A percentile compares a stretch with the other conserved stretches of the same genome.
Evolutionary conservation across 1,284 basidiomycete genomes (phyloP).

Genomic region (Rhodotorula sp.): DNA sequence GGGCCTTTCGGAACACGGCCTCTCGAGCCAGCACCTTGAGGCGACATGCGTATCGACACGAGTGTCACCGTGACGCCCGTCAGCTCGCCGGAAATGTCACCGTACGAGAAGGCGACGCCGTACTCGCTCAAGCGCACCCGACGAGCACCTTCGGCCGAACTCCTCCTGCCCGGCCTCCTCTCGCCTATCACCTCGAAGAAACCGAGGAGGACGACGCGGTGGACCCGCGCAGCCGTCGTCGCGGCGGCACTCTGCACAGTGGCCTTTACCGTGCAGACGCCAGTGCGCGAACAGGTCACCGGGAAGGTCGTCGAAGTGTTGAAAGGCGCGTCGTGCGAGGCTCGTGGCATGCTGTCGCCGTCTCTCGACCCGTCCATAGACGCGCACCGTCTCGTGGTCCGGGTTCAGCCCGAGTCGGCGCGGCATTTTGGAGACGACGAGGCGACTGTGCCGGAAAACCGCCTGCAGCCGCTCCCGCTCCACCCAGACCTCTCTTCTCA

Average conservation of each 20-base stretch:
- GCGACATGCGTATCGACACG: background rate
- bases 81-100: background rate
- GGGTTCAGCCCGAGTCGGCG: background rate
- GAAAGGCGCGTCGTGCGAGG: conserved; percentile 13
- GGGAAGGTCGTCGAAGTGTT: background rate
- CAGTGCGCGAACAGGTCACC: background rate
- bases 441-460: conserved; percentile 14
- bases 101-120: background rate
- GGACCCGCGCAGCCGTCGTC: background rate
- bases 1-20: background rate
- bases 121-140: background rate
- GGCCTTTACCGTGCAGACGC: background rate
- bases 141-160: background rate
- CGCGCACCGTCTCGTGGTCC: conserved; percentile 15
- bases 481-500: conserved; percentile 13
- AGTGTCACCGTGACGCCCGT: background rate
- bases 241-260: background rate
- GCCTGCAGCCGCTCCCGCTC: conserved; percentile 7
- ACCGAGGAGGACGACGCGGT: background rate
- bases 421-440: background rate
- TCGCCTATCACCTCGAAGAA: background rate
- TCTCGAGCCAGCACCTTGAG: background rate
- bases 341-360: conserved; percentile 1
- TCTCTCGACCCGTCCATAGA: background rate
- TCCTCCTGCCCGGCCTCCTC: conserved; percentile 2